Evolutionary conservation across 768 basidiomycete genomes (phyloP), one percentile per base, ranked within the genome.

Genomic region (Tremella fuciformis): DNA sequence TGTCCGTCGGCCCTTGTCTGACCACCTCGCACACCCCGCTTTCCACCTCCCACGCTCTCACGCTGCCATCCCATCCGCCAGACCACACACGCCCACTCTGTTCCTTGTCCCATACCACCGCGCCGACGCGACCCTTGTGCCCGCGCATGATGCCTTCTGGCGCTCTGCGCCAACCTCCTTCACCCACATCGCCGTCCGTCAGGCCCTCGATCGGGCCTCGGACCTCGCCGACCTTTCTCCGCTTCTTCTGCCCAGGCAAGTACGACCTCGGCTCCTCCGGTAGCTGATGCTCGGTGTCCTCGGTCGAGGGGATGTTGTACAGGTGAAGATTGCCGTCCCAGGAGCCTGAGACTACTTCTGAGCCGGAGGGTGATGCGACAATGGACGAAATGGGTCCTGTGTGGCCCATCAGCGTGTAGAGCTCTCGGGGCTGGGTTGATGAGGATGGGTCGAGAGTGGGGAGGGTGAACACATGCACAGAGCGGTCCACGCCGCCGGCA

Each of bases 311-410:
- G 1, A 78, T 47, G 8, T 58, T 38, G 58, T 76, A 98, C 3
- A 92, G 66, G 1, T 91, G 89, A 56, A 98, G 81, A 15, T 91
- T 80, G 8, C 83, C 81, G 68, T 99, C 93, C 91, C 91, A 93
- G 0, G 88, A 88, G 0, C 88, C 82, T 0, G 91, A 91, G 34
- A 98, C 79, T 16, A 98, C 79, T 58, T 85, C 83, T 1, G 82
- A 79, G 1, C 87, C 85, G 8, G 80, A 67, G 8, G 74, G 37
- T 56, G 84, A 83, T 0, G 86, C 75, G 0, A 84, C 68, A 40
- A 97, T 79, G 11, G 85, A 86, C 0, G 92, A 86, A 34, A 97
- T 78, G 0, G 91, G 85, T 0, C 83, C 83, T 1, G 88, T 89
- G 76, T 98, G 93, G 1, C 94, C 80, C 66, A 89, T 85, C 1